Base-by-base conservation (phyloP, 768 basidiomycete genomes). In the Boletellus ananas region DNA sequence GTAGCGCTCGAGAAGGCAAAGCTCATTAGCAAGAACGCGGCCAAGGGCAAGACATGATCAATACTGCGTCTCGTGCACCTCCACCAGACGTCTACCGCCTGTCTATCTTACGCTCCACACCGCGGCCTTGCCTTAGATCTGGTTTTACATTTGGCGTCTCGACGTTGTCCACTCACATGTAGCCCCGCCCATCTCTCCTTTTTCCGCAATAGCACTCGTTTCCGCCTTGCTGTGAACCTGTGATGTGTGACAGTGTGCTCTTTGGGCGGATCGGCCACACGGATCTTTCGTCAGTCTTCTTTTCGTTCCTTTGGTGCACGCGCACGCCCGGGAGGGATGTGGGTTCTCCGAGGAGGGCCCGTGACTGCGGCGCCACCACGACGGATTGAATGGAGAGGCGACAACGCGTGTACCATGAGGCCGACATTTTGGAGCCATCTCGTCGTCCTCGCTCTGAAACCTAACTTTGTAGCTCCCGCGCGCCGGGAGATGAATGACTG, bases 1-100 rank as follows among this genome's bases (percentile, higher is more conserved):
- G 80, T 81, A 35, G 85, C 91, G 37, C 85, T 96, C 58, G 94
- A 94, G 70, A 94, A 94, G 73, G 93, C 93, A 43, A 90, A 90
- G 70, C 77, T 96, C 57, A 90, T 95, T 72, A 85, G 87, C 72
- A 96, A 94, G 77, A 84, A 79, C 13, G 75, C 87, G 17, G 64
- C 74, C 34, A 90, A 84, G 70, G 81, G 85, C 42, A 89, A 77
- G 71, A 78, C 84, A 34, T 89, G 73, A 62, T 45, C 44, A 33
- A 45, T 27, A 45, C 50, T 17, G 38, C 35, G 42, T 17, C 17
- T 17, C 46, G 34, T 18, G 11, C 18, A 34, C 20, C 43, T 34
- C 33, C 29, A 48, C 39, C 39, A 25, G 20, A 20, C 53, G 44
- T 43, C 49, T 41, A 51, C 41, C 31, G 20, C 52, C 50, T 49